Evolutionary conservation across 108 stramenopile genomes (phyloP), one percentile per base, ranked within the genome.

Genomic region (Pseudonitzschia delicatissima): DNA sequence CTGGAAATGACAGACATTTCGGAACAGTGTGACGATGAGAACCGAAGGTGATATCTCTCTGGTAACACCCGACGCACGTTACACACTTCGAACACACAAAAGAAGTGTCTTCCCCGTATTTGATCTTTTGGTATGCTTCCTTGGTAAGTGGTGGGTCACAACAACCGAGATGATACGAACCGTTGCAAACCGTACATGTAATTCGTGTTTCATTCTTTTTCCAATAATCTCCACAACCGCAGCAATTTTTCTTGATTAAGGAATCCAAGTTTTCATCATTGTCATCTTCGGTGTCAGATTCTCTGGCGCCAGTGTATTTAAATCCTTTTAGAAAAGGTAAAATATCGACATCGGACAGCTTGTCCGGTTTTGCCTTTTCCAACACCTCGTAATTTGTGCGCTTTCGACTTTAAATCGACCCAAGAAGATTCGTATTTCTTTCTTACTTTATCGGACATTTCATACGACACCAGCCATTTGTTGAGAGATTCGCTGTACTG

Each of bases 31-130:
- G 50, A 12, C 51, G 36, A 37, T 80, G 77, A 27, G 53, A 52
- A 21, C 86, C 86, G 72, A 83, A 87, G 8, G 53, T 57, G 34
- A 81, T 65, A 52, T 87, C 86, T 17, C 62, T 57, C 50, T 87
- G 78, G 35, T 76, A 75, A 47, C 86, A 87, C 6, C 86, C 86
- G 1, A 57, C 67, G 53, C 86, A 87, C 2, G 66, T 62, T 25
- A 66, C 67, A 53, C 86, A 87, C 37, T 62, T 81, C 35, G 71
- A 67, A 39, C 86, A 87, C 47, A 57, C 77, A 79, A 77, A 83
- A 3, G 42, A 23, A 32, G 60, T 57, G 13, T 68, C 57, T 27
- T 77, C 64, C 17, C 62, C 69, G 18, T 71, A 69, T 3, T 67
- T 4, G 5, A 82, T 35, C 5, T 65, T 55, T 39, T 78, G 67